Percentiles rank a stretch among this genome's conserved stretches.
These are phyloP conservation scores for Trichaptum fuscoviolaceum DNA, from an alignment of 768 basidiomycete genomes.

Conservation along the genomic window DNA sequence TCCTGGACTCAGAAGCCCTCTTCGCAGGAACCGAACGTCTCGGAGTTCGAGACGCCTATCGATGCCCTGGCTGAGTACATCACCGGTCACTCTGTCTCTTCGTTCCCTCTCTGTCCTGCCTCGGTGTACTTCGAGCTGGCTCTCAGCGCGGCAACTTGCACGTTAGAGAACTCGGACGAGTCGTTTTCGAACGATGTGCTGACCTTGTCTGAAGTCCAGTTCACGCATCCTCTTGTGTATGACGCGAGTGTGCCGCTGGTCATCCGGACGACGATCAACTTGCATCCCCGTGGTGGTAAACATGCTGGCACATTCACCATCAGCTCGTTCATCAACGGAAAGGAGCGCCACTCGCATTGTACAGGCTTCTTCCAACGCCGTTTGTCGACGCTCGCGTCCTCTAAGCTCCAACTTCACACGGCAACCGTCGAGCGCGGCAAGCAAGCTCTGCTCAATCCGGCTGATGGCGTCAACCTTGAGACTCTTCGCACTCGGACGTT, in stretches of 20 bases:
- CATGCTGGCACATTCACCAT: conserved; percentile 39
- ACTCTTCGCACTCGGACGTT: conserved; percentile 49
- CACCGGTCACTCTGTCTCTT: conserved; percentile 53
- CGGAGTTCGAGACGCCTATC: conserved; percentile 53
- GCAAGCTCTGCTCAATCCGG: conserved; percentile 24
- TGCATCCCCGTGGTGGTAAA: conserved; percentile 25
- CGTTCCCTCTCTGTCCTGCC: conserved; percentile 54
- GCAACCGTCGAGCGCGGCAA: conserved; percentile 32
- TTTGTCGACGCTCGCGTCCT: conserved; percentile 23
- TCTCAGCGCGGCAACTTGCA: conserved; percentile 27
- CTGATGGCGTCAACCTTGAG: conserved; percentile 28
- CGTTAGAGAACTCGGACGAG: background rate
- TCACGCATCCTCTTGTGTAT: conserved; percentile 52
- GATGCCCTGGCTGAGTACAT: conserved; percentile 38
- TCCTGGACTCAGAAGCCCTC: conserved; percentile 12
- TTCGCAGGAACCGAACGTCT: conserved; percentile 26
- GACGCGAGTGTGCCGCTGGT: conserved; percentile 24
- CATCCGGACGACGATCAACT: conserved; percentile 35
- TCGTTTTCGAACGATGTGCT: background rate
- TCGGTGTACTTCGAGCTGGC: conserved; percentile 60
- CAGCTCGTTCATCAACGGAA: conserved; percentile 29
- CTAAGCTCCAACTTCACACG: conserved; percentile 34
- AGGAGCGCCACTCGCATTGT: conserved; percentile 31
- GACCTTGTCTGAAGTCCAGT: conserved; percentile 36
- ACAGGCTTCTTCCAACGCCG: conserved; percentile 40